phyloP scores from a whole-genome alignment of 1,284 basidiomycete species.

The Cryptococcus hybrid region DNA sequence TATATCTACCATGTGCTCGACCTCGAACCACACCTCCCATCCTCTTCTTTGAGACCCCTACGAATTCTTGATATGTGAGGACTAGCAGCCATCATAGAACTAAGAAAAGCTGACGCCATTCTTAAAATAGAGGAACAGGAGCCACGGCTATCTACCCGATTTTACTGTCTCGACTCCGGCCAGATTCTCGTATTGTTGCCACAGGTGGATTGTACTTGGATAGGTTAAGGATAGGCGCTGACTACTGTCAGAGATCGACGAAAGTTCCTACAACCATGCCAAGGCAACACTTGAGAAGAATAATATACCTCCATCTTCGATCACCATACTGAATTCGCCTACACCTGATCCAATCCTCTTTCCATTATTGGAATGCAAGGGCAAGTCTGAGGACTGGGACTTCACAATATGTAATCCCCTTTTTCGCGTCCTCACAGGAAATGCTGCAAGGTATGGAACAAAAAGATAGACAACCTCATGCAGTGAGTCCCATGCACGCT shows the following conservation, averaged over 20 bases:
- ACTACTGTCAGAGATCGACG: slow-evolving; percentile 62
- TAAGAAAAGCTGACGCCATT: background rate
- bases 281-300: slow-evolving; percentile 60
- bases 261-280: slow-evolving; percentile 59
- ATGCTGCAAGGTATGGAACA: slow-evolving; percentile 59
- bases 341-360: slow-evolving; percentile 56
- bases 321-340: slow-evolving; percentile 54
- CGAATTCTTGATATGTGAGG: slow-evolving; percentile 55
- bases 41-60: slow-evolving; percentile 16
- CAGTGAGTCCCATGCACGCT: slow-evolving; percentile 54
- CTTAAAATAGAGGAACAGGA: slow-evolving; percentile 71
- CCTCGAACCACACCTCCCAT: slow-evolving; percentile 36
- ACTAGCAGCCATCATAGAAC: slow-evolving; percentile 50
- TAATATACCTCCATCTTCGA: slow-evolving; percentile 50
- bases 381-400: slow-evolving; percentile 21
- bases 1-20: slow-evolving; percentile 74
- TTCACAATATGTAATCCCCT: slow-evolving; percentile 94
- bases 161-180: slow-evolving; percentile 61
- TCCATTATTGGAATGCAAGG: slow-evolving; percentile 45
- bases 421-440: slow-evolving; percentile 73
- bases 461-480: slow-evolving; percentile 64
- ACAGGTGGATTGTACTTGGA: slow-evolving; percentile 59
- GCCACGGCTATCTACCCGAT: slow-evolving; percentile 87
- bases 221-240: background rate
- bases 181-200: slow-evolving; percentile 61